These are phyloP conservation scores for Pinus tabuliformis DNA, from an alignment of 75 land plant genomes.

Conservation along the genomic window DNA sequence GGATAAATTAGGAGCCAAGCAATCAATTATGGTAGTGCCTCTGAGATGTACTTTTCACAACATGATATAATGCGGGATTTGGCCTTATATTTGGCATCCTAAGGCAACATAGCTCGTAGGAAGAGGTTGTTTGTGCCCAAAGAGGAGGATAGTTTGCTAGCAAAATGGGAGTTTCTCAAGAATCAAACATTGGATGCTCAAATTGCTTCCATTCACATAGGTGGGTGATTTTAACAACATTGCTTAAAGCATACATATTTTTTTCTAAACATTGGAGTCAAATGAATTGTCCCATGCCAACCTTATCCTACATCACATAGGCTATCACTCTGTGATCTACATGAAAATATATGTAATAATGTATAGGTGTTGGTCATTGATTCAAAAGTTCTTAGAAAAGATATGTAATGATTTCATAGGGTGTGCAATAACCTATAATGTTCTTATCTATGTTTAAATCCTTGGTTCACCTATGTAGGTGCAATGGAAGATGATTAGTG, in stretches of 20 bases:
- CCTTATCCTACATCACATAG: neutral
- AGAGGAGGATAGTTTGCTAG: conserved; percentile 43
- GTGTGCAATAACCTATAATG: neutral
- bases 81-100: conserved; percentile 33
- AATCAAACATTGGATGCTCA: conserved; percentile 46
- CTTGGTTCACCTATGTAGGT: conserved; percentile 12
- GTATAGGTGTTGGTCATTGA: too few relatives aligned
- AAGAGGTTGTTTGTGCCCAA: conserved; percentile 47
- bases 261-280: conserved; percentile 28
- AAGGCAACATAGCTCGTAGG: conserved; percentile 11
- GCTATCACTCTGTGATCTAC: conserved; percentile 25
- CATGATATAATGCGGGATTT: conserved; percentile 61
- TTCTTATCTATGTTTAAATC: neutral
- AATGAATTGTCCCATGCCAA: too few relatives aligned
- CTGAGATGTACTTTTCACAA: conserved; percentile 43
- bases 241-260: conserved; percentile 12
- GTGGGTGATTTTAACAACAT: conserved; percentile 21
- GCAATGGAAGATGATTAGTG: conserved; percentile 49
- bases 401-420: too few relatives aligned
- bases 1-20: neutral
- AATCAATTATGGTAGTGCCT: conserved; percentile 22
- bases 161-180: conserved; percentile 36
- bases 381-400: conserved; percentile 27
- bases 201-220: conserved; percentile 57
- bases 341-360: conserved; percentile 14